Base-by-base conservation (phyloP, 495 filamentous ascomycete genomes). In the Annulohypoxylon moriforme region DNA sequence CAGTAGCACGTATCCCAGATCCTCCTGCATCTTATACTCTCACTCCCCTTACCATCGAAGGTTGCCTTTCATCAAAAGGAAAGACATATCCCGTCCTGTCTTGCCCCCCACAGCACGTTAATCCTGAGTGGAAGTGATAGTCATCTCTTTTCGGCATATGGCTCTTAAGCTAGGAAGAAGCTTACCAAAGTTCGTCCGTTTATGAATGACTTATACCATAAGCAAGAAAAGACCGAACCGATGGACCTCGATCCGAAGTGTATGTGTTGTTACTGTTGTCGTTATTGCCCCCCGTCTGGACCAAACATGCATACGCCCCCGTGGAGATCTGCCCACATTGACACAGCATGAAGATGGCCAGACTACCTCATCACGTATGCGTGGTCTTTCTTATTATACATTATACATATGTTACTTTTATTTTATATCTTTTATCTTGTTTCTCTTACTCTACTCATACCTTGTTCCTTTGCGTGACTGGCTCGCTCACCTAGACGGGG, bases 311-410 rank as follows among this genome's bases (percentile, higher is more conserved):
- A 69, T 58, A 73, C 71, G 22, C 71, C 66, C 64, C 57, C 49
- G 38, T 69, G 57, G 66, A 63, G 61, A 73, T 63, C 71, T 69
- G 38, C 62, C 60, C 57, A 69, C 62, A 20, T 44, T 44, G 40
- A 69, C 52, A 65, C 58, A 60, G 57, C 60, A 59, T 57, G 69
- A 75, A 76, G 77, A 78, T 77, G 69, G 67, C 67, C 62, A 71
- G 64, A 62, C 61, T 74, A 74, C 70, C 72, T 61, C 61, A 44
- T 73, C 65, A 73, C 66, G 38, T 60, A 67, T 69, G 53, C 69
- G 65, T 63, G 72, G 61, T 57, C 53, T 77, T 68, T 66, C 24
- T 53, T 64, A 34, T 53, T 64, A 34, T 64, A 68, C 52, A 33
- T 63, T 55, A 38, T 67, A 69, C 57, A 24, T 58, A 52, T 67